Percentiles rank a stretch among this genome's conserved stretches.
These are phyloP conservation scores for Penicillium lagena DNA, from an alignment of 495 filamentous ascomycete genomes.

Conservation along the genomic window DNA sequence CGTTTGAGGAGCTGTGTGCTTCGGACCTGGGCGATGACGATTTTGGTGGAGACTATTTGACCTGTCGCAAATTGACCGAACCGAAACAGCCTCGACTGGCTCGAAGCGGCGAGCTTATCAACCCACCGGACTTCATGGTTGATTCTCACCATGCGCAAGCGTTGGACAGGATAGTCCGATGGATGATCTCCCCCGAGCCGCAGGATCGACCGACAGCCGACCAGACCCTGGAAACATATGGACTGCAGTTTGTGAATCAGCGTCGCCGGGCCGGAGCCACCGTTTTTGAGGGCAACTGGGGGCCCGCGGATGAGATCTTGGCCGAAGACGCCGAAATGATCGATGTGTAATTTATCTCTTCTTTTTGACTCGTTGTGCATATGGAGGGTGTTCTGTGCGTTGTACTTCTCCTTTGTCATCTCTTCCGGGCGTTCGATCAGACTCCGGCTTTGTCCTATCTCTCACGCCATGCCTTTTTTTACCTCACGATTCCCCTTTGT, in stretches of 20 bases:
- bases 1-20: conserved; percentile 45
- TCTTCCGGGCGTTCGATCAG: conserved; percentile 23
- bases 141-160: conserved; percentile 61
- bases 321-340: conserved; percentile 69
- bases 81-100: conserved; percentile 24
- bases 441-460: conserved; percentile 11
- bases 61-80: conserved; percentile 15
- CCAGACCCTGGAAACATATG: conserved; percentile 60
- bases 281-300: conserved; percentile 93
- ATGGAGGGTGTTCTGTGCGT: conserved; percentile 32
- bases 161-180: conserved; percentile 75
- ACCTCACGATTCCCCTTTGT: conserved; percentile 13
- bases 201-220: conserved; percentile 65
- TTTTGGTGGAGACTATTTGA: conserved; percentile 29
- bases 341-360: conserved; percentile 49
- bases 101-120: conserved; percentile 58
- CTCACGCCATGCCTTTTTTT: conserved; percentile 19
- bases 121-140: conserved; percentile 83
- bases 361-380: conserved; percentile 27
- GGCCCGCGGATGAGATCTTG: conserved; percentile 68
- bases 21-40: conserved; percentile 44
- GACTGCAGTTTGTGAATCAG: conserved; percentile 67
- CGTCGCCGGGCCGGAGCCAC: conserved; percentile 79
- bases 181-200: conserved; percentile 80
- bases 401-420: conserved; percentile 29